Conservation (phyloP, 73 alveolate genomes). For the Stentor roeselii region DNA sequence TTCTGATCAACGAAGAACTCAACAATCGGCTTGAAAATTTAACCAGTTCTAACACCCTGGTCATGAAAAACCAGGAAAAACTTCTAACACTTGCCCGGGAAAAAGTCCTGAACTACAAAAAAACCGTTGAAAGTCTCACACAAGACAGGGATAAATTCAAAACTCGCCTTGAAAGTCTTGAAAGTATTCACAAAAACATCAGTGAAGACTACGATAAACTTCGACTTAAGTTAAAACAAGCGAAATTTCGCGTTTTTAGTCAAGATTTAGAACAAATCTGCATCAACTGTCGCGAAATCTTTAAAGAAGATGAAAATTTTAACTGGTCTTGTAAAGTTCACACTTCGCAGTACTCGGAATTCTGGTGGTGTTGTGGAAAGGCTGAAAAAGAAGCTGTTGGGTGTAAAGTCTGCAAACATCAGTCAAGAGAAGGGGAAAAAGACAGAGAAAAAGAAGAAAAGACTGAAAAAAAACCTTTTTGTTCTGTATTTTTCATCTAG, state of each 20-base stretch:
- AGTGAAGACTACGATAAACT: slow-evolving; percentile 46
- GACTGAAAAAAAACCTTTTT: slow-evolving; percentile 41
- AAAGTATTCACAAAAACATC: slow-evolving; percentile 34
- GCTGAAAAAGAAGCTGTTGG: slow-evolving; percentile 56
- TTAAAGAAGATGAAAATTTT: slow-evolving; percentile 55
- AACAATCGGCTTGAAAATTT: not conserved
- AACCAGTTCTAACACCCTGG: not conserved
- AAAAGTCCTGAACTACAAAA: slow-evolving; percentile 32
- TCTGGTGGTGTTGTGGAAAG: slow-evolving; percentile 81
- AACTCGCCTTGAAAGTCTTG: slow-evolving; percentile 35
- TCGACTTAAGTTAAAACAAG: slow-evolving; percentile 41
- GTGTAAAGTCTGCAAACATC: slow-evolving; percentile 62
- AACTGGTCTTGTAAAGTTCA: slow-evolving; percentile 71
- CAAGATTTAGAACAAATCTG: slow-evolving; percentile 49
- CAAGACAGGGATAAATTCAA: slow-evolving; percentile 30
- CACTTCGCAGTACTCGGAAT: slow-evolving; percentile 47
- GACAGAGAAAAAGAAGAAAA: slow-evolving; percentile 71
- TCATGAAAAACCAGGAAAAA: slow-evolving; percentile 12
- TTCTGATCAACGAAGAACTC: not conserved
- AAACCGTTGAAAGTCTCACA: slow-evolving; percentile 9
- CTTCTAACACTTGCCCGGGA: not conserved
- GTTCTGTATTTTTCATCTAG: not conserved
- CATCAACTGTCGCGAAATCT: slow-evolving; percentile 57
- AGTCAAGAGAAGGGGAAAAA: slow-evolving; percentile 60
- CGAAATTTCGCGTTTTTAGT: slow-evolving; percentile 37